Conservation (phyloP, 164 flowering plant genomes). For the Amborella trichopoda region DNA sequence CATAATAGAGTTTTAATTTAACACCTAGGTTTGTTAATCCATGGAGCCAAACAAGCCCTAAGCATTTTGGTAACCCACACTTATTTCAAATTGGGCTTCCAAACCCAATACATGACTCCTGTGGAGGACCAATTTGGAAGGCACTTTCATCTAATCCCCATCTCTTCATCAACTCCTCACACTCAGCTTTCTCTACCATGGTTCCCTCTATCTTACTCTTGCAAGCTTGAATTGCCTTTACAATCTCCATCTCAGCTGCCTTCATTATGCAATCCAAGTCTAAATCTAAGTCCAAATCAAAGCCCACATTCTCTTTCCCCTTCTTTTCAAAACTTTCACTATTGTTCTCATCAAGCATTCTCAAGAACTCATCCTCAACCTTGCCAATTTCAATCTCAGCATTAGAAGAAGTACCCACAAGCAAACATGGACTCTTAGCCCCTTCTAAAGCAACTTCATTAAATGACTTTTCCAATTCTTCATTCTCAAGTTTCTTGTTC, state of each 20-base stretch:
- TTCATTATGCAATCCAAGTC: constrained; percentile 2
- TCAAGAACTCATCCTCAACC: constrained; percentile 10
- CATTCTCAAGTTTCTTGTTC: neutral
- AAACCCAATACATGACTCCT: constrained; percentile 1
- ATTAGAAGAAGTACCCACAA: neutral
- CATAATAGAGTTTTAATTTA: too few relatives aligned
- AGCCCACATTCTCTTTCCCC: neutral
- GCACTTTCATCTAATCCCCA: constrained; percentile 2
- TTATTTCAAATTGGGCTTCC: constrained; percentile 8
- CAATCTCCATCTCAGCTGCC: constrained; percentile 5
- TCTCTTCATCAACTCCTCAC: constrained; percentile 1
- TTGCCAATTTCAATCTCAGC: constrained; percentile 4
- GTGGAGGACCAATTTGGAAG: neutral
- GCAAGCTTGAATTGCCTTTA: constrained; percentile 7
- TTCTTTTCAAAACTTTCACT: neutral
- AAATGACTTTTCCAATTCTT: neutral
- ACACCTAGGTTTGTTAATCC: too few relatives aligned
- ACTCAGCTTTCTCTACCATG: constrained; percentile 5
- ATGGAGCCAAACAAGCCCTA: too few relatives aligned
- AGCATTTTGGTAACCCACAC: too few relatives aligned
- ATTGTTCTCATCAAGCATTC: constrained; percentile 6
- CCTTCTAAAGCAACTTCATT: neutral
- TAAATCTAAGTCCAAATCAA: constrained; percentile 5
- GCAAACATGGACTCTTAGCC: neutral
- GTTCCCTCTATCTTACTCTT: constrained; percentile 1